Conservation (phyloP, 2,329 filamentous ascomycete species). For the Leptographium lundbergii region DNA sequence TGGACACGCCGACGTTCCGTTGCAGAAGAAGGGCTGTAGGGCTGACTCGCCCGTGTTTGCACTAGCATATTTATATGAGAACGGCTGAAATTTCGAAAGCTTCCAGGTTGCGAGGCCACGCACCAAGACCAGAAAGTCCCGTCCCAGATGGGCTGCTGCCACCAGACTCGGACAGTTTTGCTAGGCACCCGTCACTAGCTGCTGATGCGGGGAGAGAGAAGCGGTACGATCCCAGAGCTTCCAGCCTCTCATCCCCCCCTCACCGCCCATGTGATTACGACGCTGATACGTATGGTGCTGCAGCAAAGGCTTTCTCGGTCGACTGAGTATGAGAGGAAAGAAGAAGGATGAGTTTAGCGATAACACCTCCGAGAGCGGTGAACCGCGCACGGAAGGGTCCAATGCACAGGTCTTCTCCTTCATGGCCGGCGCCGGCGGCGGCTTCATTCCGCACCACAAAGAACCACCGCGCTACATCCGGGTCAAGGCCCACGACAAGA, state of each 20-base stretch:
- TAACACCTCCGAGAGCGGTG: constrained; percentile 57
- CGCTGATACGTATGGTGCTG: not conserved
- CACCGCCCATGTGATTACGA: not conserved
- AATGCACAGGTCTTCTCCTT: constrained; percentile 75
- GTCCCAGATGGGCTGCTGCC: constrained; percentile 11
- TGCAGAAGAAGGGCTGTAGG: not conserved
- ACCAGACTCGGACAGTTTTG: constrained; percentile 26
- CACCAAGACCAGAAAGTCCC: constrained; percentile 36
- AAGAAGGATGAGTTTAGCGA: constrained; percentile 53
- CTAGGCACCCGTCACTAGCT: constrained; percentile 15
- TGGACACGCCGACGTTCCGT: no score
- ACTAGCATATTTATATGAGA: constrained; percentile 50
- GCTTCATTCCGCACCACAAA: constrained; percentile 77
- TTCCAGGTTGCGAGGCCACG: constrained; percentile 37
- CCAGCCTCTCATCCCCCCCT: not conserved
- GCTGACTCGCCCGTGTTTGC: not conserved
- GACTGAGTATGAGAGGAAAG: constrained; percentile 55
- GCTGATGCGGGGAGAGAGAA: constrained; percentile 48
- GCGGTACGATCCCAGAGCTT: constrained; percentile 23
- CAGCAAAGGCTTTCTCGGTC: constrained; percentile 85
- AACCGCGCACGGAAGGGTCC: constrained; percentile 61
- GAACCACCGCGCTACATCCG: constrained; percentile 87
- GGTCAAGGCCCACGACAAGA: constrained; percentile 70
- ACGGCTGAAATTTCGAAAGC: constrained; percentile 49
- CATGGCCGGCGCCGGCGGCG: constrained; percentile 51